These are phyloP conservation scores for Aspergillus japonicus DNA, from an alignment of 2,329 filamentous ascomycete species.

Conservation along the genomic window DNA sequence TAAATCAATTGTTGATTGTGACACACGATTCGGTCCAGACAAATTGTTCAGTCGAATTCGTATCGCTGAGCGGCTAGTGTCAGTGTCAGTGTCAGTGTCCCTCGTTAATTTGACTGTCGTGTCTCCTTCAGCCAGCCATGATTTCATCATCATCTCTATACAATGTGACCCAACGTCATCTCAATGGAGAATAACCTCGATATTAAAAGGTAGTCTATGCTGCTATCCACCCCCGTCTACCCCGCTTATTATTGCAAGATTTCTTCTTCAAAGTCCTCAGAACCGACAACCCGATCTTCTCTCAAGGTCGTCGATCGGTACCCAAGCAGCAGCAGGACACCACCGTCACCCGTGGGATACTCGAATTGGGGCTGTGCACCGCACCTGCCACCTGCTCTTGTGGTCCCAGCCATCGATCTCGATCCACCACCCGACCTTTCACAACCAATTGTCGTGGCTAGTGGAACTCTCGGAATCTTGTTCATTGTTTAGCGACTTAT, in stretches of 20 bases:
- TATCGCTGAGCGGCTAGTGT: neutral
- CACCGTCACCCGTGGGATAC: neutral
- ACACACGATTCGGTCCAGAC: neutral
- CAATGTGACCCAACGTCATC: neutral
- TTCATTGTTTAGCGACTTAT: conserved; percentile 1
- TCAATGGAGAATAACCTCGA: neutral
- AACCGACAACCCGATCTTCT: neutral
- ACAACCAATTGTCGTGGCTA: conserved; percentile 1
- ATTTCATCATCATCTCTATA: neutral
- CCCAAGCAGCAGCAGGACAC: too few relatives aligned
- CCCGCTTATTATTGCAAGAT: neutral
- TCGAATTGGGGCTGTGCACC: conserved; percentile 7
- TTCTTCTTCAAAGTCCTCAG: neutral
- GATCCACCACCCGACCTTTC: neutral
- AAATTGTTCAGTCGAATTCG: neutral
- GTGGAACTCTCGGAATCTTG: neutral
- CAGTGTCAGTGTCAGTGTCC: neutral
- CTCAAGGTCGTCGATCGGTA: too few relatives aligned
- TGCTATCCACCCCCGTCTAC: neutral
- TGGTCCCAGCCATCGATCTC: neutral
- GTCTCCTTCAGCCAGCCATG: neutral
- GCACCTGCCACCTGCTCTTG: conserved; percentile 5
- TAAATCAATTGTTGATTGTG: too few relatives aligned
- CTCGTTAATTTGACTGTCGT: neutral
- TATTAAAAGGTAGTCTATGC: neutral